Percentiles rank a stretch among this genome's conserved stretches.
phyloP scores from a whole-genome alignment of 192 early-diverging fungal genomes.

The Backusella westeae region DNA sequence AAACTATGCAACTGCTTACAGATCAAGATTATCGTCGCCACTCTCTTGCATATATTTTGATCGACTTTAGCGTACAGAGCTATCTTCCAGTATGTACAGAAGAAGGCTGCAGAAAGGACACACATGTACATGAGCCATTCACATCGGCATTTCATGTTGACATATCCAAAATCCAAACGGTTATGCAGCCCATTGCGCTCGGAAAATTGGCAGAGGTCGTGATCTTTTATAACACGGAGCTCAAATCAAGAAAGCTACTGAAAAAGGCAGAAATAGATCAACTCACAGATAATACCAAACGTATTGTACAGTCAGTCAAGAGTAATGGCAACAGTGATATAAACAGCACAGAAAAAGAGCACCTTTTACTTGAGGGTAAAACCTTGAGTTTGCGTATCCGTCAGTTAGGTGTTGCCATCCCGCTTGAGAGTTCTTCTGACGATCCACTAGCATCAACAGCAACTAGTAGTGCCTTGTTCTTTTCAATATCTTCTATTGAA shows the following conservation, averaged over 20 bases:
- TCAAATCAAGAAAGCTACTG: conserved; percentile 54
- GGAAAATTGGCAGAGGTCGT: conserved; percentile 61
- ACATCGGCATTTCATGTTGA: conserved; percentile 45
- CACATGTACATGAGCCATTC: neutral
- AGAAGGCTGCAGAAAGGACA: neutral
- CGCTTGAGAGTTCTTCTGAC: conserved; percentile 37
- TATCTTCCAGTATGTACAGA: conserved; percentile 21
- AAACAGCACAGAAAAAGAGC: conserved; percentile 42
- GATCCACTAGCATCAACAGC: neutral
- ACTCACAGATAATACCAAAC: conserved; percentile 63
- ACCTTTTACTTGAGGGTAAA: conserved; percentile 56
- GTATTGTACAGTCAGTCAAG: conserved; percentile 52
- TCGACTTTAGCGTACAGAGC: conserved; percentile 61
- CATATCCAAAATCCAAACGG: conserved; percentile 61
- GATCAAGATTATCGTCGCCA: conserved; percentile 38
- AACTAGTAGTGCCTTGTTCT: conserved; percentile 52
- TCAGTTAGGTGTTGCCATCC: conserved; percentile 62
- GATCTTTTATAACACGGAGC: conserved; percentile 63
- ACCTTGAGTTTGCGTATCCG: conserved; percentile 48
- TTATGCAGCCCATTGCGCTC: conserved; percentile 72
- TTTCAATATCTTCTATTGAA: conserved; percentile 54
- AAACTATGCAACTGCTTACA: conserved; percentile 21
- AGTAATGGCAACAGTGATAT: conserved; percentile 32
- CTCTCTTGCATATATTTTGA: conserved; percentile 61
- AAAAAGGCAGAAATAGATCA: conserved; percentile 58